Conservation (phyloP, 179 eudicot genomes). For the Pouteria campechiana region DNA sequence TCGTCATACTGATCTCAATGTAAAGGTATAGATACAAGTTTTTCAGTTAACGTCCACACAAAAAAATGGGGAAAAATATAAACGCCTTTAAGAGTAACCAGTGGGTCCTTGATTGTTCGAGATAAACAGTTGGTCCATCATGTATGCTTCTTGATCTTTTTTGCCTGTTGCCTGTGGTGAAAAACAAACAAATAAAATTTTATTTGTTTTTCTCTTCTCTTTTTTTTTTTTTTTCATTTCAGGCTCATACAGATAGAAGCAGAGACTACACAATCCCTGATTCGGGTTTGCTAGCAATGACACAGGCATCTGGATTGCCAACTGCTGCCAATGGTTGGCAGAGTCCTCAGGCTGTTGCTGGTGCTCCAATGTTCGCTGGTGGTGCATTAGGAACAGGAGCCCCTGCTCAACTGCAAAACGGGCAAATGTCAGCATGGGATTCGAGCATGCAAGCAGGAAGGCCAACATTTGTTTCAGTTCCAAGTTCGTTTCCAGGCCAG, state of each 20-base stretch:
- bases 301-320: conserved; percentile 20
- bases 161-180: background rate
- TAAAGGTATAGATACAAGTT: conserved; percentile 53
- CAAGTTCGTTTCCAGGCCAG: conserved; percentile 39
- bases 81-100: conserved; percentile 1
- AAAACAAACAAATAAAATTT: no score
- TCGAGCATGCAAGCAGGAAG: conserved; percentile 23
- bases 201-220: background rate
- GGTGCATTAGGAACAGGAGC: conserved; percentile 6
- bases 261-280: conserved; percentile 53
- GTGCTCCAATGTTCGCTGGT: conserved; percentile 16
- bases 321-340: conserved; percentile 31
- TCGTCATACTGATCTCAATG: conserved; percentile 89
- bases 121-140: conserved; percentile 4
- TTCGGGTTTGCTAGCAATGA: conserved; percentile 15
- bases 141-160: conserved; percentile 22
- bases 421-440: conserved; percentile 30
- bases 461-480: conserved; percentile 28
- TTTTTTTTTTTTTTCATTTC: background rate
- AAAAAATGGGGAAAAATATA: background rate
- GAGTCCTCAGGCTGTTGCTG: conserved; percentile 33
- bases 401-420: conserved; percentile 13
- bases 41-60: conserved; percentile 9
- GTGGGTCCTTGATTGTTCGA: background rate
- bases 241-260: conserved; percentile 62